Percentiles rank a stretch among this genome's conserved stretches.
These are phyloP conservation scores for Russula earlei DNA, from an alignment of 768 basidiomycete genomes.

Conservation along the genomic window DNA sequence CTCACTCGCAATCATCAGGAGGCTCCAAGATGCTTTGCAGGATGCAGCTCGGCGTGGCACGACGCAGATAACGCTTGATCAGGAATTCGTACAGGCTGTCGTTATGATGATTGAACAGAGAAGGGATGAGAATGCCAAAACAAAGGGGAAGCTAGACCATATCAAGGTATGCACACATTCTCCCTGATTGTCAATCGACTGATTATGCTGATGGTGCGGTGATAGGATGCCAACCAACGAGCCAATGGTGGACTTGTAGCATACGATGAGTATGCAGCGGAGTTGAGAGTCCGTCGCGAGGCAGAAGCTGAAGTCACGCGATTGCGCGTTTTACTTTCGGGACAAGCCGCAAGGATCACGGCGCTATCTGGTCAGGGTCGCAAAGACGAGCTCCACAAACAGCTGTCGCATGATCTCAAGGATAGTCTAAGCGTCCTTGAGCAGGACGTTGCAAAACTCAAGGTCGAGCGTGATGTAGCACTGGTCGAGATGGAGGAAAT, in stretches of 20 bases:
- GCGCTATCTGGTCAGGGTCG: conserved; percentile 75
- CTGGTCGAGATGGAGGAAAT: conserved; percentile 93
- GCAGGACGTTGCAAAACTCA: conserved; percentile 76
- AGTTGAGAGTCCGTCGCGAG: conserved; percentile 79
- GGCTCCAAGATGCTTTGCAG: conserved; percentile 52
- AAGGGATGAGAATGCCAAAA: conserved; percentile 46
- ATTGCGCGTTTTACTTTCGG: conserved; percentile 74
- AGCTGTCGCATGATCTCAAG: conserved; percentile 69
- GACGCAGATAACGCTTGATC: conserved; percentile 60
- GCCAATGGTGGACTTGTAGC: conserved; percentile 92
- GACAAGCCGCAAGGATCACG: conserved; percentile 80
- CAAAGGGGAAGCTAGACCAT: conserved; percentile 75
- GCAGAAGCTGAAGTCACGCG: conserved; percentile 88
- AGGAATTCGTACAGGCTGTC: conserved; percentile 62
- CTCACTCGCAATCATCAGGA: conserved; percentile 37
- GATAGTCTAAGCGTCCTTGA: conserved; percentile 72
- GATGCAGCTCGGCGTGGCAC: conserved; percentile 52
- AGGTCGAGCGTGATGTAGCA: conserved; percentile 83
- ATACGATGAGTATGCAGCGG: conserved; percentile 89
- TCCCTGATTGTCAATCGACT: background rate
- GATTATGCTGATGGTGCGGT: background rate
- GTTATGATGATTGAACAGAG: conserved; percentile 56
- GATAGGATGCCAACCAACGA: conserved; percentile 80
- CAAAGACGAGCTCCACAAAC: conserved; percentile 68
- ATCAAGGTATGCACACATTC: conserved; percentile 56